Evolutionary conservation across 1,139 yeast genomes (phyloP), one percentile per base, ranked within the genome.

Genomic region (Yamadazyma blattariae): DNA sequence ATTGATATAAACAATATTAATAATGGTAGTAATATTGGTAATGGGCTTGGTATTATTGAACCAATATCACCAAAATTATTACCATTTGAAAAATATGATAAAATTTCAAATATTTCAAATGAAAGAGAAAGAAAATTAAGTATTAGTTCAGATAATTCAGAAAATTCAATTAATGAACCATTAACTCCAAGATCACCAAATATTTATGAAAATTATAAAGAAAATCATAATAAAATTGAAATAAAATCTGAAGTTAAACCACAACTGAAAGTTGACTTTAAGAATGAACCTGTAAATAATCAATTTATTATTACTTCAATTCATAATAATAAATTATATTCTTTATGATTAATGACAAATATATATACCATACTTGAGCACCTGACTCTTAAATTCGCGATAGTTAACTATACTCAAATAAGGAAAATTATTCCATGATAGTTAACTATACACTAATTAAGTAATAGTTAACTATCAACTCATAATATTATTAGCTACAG

Each of bases 271-370:
- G 12, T n/a, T 11, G 13, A 10, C 12, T 6, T 7, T 12, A 12
- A 11, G 19, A 17, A 17, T 17, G 19, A 7, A 7, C 5, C 5
- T 5, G 9, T 18, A 12, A 27, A 22, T 5, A 24, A 20, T 19
- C 11, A 25, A 16, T 31, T 31, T 26, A 41, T 46, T 10, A 37
- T 44, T 6, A 45, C 50, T 1, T 40, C 48, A 11, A 33, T 46
- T 17, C 35, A 39, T 21, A 34, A 42, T 11, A 28, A 42, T 27
- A 38, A 35, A 24, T 33, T 44, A 30, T 36, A 44, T 21, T 36
- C 41, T 24, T 29, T 35, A 34, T 34, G 32, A 34, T 29, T 36
- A 35, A 29, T 35, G 37, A 33, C 11, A 15, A 17, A 25, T 22
- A 14, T 29, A 15, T 7, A 12, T 24, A 24, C 8, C 13, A 24